Evolutionary conservation across 441 rosid genomes (phyloP).

Genomic region (Pelargonium australe): DNA sequence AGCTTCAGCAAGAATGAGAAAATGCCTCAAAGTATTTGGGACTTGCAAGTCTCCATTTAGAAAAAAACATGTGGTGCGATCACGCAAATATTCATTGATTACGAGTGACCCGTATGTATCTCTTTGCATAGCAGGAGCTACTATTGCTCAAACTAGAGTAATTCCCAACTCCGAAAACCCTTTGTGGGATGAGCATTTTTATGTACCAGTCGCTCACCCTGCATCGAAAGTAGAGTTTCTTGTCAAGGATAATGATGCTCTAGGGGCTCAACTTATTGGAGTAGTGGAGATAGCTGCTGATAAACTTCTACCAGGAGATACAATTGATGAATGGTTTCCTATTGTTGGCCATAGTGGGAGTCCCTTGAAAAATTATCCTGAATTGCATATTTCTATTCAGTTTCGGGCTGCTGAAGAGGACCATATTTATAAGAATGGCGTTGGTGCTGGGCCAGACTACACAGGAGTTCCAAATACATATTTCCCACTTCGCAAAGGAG

Average conservation of each 20-base stretch:
- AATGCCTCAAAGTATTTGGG: slow-evolving; percentile 40
- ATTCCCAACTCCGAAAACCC: slow-evolving; percentile 55
- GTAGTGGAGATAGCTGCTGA: slow-evolving; percentile 39
- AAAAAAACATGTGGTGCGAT: slow-evolving; percentile 15
- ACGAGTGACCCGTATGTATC: slow-evolving; percentile 80
- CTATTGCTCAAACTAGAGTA: slow-evolving; percentile 66
- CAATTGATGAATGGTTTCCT: slow-evolving; percentile 58
- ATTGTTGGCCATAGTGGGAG: slow-evolving; percentile 16
- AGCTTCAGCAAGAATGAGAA: slow-evolving; percentile 51
- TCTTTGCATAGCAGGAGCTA: slow-evolving; percentile 67
- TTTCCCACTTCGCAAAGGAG: slow-evolving; percentile 89
- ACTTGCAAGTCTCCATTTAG: slow-evolving; percentile 27
- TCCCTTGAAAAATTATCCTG: no score
- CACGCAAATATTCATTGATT: slow-evolving; percentile 37
- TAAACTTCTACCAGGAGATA: slow-evolving; percentile 35
- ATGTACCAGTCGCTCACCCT: slow-evolving; percentile 67
- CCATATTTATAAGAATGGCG: slow-evolving; percentile 40
- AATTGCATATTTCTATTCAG: no score
- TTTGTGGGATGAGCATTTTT: slow-evolving; percentile 61
- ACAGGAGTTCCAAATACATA: slow-evolving; percentile 84
- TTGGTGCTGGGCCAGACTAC: slow-evolving; percentile 79
- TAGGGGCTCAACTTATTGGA: slow-evolving; percentile 75
- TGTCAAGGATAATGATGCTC: slow-evolving; percentile 67
- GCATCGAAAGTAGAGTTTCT: slow-evolving; percentile 44
- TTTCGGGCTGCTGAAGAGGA: slow-evolving; percentile 22